phyloP scores from a whole-genome alignment of 106 monocot species.

The Phalaenopsis equestris region DNA sequence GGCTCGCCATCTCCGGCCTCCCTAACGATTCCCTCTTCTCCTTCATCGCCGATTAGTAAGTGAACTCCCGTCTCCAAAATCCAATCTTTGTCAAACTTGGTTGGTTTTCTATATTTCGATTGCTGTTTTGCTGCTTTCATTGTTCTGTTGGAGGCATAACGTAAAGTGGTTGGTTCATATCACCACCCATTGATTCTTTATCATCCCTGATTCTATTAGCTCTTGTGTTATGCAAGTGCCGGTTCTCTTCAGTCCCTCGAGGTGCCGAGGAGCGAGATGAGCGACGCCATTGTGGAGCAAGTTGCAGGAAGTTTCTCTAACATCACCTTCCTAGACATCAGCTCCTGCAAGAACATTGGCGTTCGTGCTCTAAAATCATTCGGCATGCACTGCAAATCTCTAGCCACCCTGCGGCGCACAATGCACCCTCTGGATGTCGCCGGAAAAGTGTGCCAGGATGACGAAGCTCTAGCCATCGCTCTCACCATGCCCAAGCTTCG shows the following conservation, averaged over 20 bases:
- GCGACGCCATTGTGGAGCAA: conserved; percentile 57
- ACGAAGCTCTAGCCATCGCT: conserved; percentile 82
- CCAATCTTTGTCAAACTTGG: neutral
- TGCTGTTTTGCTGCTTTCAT: neutral
- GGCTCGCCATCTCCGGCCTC: conserved; percentile 36
- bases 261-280: conserved; percentile 75
- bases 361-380: conserved; percentile 63
- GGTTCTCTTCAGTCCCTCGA: conserved; percentile 56
- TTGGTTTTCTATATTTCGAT: neutral
- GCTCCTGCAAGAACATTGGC: conserved; percentile 79
- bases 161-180: too few relatives aligned
- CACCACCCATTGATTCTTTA: neutral
- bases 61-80: neutral
- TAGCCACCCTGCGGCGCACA: conserved; percentile 43
- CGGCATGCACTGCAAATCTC: conserved; percentile 60
- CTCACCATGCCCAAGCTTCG: conserved; percentile 63
- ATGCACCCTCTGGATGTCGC: conserved; percentile 75
- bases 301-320: conserved; percentile 46
- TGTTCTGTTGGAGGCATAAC: neutral
- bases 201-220: conserved; percentile 3
- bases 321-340: conserved; percentile 78
- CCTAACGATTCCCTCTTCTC: conserved; percentile 34
- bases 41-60: conserved; percentile 63
- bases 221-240: conserved; percentile 41
- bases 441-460: conserved; percentile 65